phyloP scores from a whole-genome alignment of 768 basidiomycete genomes.

The Leccinum broughii region DNA sequence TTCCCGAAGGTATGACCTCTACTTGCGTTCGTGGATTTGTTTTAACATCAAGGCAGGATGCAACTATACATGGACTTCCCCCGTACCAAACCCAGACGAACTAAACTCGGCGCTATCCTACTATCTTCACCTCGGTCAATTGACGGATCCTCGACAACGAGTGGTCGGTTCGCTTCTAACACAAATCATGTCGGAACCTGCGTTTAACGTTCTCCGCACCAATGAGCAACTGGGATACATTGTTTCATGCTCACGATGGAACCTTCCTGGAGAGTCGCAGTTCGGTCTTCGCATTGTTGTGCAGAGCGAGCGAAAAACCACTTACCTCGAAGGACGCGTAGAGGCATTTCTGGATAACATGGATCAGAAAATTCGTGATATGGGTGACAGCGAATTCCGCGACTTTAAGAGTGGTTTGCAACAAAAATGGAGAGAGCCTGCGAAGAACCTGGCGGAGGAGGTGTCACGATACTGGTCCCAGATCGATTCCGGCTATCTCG shows the following conservation, averaged over 20 bases:
- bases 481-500: slow-evolving; percentile 77
- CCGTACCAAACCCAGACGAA: slow-evolving; percentile 81
- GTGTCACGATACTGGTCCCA: slow-evolving; percentile 63
- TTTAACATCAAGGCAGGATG: slow-evolving; percentile 48
- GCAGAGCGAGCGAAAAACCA: slow-evolving; percentile 82
- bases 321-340: slow-evolving; percentile 82
- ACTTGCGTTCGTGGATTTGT: background rate
- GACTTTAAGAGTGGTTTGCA: slow-evolving; percentile 78
- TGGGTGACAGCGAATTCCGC: slow-evolving; percentile 71
- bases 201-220: slow-evolving; percentile 88
- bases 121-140: slow-evolving; percentile 76
- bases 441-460: slow-evolving; percentile 90
- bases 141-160: slow-evolving; percentile 61
- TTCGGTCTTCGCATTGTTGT: slow-evolving; percentile 80
- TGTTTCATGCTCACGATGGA: slow-evolving; percentile 62
- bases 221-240: slow-evolving; percentile 96
- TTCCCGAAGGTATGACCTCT: slow-evolving; percentile 60
- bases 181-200: slow-evolving; percentile 88
- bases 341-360: slow-evolving; percentile 84
- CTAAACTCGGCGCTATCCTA: slow-evolving; percentile 86
- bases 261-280: slow-evolving; percentile 62
- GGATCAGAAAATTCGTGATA: slow-evolving; percentile 63
- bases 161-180: slow-evolving; percentile 70
- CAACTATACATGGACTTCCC: slow-evolving; percentile 63
- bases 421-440: slow-evolving; percentile 79